These are phyloP conservation scores for Pseudogymnoascus sp. DNA, from an alignment of 2,329 filamentous ascomycete genomes.

Conservation along the genomic window DNA sequence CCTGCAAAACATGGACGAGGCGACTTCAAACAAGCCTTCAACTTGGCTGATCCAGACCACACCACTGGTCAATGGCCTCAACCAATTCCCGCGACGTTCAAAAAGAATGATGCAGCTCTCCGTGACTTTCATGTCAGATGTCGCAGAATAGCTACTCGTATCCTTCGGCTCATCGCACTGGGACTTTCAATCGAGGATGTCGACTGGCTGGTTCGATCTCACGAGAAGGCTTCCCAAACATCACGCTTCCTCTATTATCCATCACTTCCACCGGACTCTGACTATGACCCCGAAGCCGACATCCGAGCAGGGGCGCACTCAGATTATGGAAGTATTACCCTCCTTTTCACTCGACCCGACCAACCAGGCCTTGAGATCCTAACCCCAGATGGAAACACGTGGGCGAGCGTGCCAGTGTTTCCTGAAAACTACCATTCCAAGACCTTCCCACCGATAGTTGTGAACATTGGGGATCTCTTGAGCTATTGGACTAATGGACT, in stretches of 20 bases:
- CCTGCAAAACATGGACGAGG: neutral
- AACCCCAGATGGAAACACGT: conserved; percentile 42
- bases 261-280: conserved; percentile 34
- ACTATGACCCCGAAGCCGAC: conserved; percentile 47
- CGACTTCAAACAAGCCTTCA: conserved; percentile 4
- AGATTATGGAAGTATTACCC: conserved; percentile 62
- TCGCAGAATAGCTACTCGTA: conserved; percentile 60
- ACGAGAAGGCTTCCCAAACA: conserved; percentile 27
- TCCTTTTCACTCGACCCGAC: conserved; percentile 78
- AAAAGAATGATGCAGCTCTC: conserved; percentile 45
- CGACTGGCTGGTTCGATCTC: conserved; percentile 48
- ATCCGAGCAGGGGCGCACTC: conserved; percentile 87
- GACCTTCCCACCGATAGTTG: conserved; percentile 54
- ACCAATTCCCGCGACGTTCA: conserved; percentile 38
- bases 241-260: conserved; percentile 68
- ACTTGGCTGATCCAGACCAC: conserved; percentile 33
- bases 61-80: conserved; percentile 33
- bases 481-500: conserved; percentile 88
- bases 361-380: conserved; percentile 83
- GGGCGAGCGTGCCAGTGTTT: conserved; percentile 61
- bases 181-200: conserved; percentile 56
- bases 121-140: conserved; percentile 63
- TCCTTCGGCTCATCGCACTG: conserved; percentile 70
- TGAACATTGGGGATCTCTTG: conserved; percentile 65
- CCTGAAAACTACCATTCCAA: conserved; percentile 49